phyloP scores from a whole-genome alignment of 345 rosid species.

The Gossypium anomalum region DNA sequence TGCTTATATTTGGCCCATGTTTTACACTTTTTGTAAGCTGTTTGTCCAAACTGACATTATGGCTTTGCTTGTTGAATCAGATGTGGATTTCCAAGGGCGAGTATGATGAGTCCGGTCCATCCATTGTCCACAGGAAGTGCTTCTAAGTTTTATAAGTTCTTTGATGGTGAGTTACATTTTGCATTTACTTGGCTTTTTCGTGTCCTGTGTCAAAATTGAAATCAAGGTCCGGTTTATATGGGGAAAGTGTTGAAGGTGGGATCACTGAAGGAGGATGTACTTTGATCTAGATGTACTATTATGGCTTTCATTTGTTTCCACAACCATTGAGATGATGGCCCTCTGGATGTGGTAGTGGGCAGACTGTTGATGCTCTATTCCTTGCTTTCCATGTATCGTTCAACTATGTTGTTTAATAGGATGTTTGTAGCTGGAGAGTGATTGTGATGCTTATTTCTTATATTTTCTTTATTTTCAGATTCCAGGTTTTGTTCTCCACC shows the following conservation, averaged over 20 bases:
- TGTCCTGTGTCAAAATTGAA: constrained; percentile 38
- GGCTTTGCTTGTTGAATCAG: constrained; percentile 21
- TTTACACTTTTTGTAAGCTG: not conserved
- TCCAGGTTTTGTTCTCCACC: constrained; percentile 21
- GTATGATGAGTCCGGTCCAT: constrained; percentile 60
- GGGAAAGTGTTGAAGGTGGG: constrained; percentile 23
- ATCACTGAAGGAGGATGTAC: constrained; percentile 20
- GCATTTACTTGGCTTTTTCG: constrained; percentile 40
- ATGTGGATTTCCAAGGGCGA: constrained; percentile 64
- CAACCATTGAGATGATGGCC: constrained; percentile 13
- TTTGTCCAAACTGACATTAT: not conserved
- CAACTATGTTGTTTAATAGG: constrained; percentile 33
- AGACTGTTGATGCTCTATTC: constrained; percentile 23
- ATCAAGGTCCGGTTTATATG: constrained; percentile 29
- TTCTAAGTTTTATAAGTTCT: constrained; percentile 31
- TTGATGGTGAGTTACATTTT: constrained; percentile 40
- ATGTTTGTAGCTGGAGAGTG: constrained; percentile 52
- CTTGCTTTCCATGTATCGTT: constrained; percentile 25
- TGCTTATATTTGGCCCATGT: not conserved
- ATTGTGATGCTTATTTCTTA: constrained; percentile 40
- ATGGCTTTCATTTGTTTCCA: constrained; percentile 7
- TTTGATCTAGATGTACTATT: constrained; percentile 20
- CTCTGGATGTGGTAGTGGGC: constrained; percentile 28
- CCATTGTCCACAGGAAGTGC: constrained; percentile 59
- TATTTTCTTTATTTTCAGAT: constrained; percentile 20